Evolutionary conservation across 2,329 filamentous ascomycete genomes (phyloP), one percentile per base, ranked within the genome.

Genomic region (Pyricularia sp.): DNA sequence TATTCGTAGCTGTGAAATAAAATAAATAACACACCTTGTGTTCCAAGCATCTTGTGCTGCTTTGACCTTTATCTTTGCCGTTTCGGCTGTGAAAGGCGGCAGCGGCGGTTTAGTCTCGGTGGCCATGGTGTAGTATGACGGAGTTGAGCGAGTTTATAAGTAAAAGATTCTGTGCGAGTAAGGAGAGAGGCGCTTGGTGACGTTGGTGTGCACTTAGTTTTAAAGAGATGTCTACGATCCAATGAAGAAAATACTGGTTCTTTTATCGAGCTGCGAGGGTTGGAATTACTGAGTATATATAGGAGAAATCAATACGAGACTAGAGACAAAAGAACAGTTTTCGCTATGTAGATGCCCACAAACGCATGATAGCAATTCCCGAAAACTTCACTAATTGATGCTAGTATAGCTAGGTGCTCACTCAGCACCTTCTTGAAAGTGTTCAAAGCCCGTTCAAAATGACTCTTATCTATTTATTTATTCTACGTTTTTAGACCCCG

Each of bases 21-120:
- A 26, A 26, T n/a, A 22, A 55, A 4, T 2, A 28, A 33, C 16
- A 12, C 6, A 90, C 88, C 79, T 83, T 1, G 86, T 88, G 71
- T 96, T 96, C 91, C 91, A 96, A 3, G 88, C 79, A 73, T 91
- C 84, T 73, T 96, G 91, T 0, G 90, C 91, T 22, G 86, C 87
- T 76, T 96, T 96, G 68, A 96, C 91, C 74, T 96, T 96, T 66
- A 81, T 78, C 19, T 78, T 78, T 2, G 91, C 91, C 1, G 86
- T 88, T 72, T 90, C 87, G 35, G 76, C 76, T 0, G 85, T 93
- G 73, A 92, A 96, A 0, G 91, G 91, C 4, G 91, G 91, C 59
- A 79, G 78, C 0, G 83, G 83, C 2, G 78, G 80, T 63, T 66
- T 72, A 8, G 70, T 68, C 63, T 71, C 70, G 33, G 68, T 65